These are phyloP conservation scores for Neurospora sp. DNA, from an alignment of 495 filamentous ascomycete genomes.

Conservation along the genomic window DNA sequence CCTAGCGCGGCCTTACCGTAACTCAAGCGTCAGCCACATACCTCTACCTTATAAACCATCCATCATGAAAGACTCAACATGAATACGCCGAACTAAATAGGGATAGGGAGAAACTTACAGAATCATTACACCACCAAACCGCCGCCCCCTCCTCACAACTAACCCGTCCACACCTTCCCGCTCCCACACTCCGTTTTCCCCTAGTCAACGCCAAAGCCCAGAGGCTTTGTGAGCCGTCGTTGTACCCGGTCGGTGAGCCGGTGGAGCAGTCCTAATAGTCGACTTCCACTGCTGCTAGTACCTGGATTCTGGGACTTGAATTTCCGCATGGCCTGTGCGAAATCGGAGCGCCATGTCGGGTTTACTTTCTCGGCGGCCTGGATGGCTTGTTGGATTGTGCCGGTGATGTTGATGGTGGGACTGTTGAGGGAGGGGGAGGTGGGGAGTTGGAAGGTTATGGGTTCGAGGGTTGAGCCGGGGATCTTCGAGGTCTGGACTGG, in stretches of 20 bases:
- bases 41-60: too few species aligned
- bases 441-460: too few species aligned
- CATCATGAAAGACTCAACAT: too few species aligned
- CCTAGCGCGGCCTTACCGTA: neutral
- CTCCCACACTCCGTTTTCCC: neutral
- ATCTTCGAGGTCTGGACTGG: too few species aligned
- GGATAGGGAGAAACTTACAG: too few species aligned
- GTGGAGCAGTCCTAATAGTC: conserved; percentile 11
- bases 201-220: neutral
- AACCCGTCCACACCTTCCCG: conserved; percentile 11
- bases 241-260: neutral
- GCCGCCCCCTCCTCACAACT: conserved; percentile 9
- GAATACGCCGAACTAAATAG: too few species aligned
- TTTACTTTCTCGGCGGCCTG: neutral
- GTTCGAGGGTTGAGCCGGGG: too few species aligned
- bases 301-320: neutral
- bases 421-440: neutral
- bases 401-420: neutral
- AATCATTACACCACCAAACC: too few species aligned
- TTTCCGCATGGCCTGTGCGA: neutral
- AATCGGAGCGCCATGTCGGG: neutral
- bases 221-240: neutral
- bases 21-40: neutral
- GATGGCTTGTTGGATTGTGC: conserved; percentile 7
- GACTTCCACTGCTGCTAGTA: conserved; percentile 3